Evolutionary conservation across 2,329 filamentous ascomycete species (phyloP), one percentile per base, ranked within the genome.

Genomic region (Daldinia eschscholtzii): DNA sequence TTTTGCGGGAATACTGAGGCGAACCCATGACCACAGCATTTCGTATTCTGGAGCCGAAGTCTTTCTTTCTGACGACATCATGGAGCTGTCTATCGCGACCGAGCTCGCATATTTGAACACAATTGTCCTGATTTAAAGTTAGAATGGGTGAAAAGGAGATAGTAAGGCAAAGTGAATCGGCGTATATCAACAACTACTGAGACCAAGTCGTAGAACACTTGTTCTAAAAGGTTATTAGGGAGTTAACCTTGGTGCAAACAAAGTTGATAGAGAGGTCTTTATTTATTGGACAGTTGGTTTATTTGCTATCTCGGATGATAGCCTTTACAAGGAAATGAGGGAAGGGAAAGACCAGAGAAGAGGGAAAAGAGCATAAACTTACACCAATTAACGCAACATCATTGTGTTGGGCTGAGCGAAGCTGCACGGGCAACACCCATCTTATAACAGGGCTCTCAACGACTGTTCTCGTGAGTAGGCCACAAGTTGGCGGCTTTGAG

Each of bases 331-430:
- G 15, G 28, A 61, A 61, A 41, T 28, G 48, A 18, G 20, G 39
- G 6, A 23, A 64, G 10, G 23, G 48, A 23, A 56, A 57, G 37
- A 20, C 15, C 12, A 23, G 20, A 42, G 48, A 48, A 53, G 6
- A 30, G 23, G 39, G 48, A 57, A 7, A 23, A 9, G 33, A 35
- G 2, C 7, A 35, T 9, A 10, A 23, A 85, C 89, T 81, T 84
- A 92, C 90, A 61, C 94, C 93, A 64, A 99, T 86, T 74, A 97
- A 93, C 41, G 94, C 91, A 70, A 98, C 88, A 81, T 98, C 94
- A 73, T 96, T 94, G 67, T 89, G 84, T 48, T 85, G 80, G 58
- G 85, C 84, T 62, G 90, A 90, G 65, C 94, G 87, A 66, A 98
- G 83, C 67, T 91, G 88, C n/a, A 91, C 93, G 12, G 94, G 92